Percentiles rank a stretch among this genome's conserved stretches.
Conservation (phyloP, 1,284 basidiomycete genomes). For the Austroboletus sp. region DNA sequence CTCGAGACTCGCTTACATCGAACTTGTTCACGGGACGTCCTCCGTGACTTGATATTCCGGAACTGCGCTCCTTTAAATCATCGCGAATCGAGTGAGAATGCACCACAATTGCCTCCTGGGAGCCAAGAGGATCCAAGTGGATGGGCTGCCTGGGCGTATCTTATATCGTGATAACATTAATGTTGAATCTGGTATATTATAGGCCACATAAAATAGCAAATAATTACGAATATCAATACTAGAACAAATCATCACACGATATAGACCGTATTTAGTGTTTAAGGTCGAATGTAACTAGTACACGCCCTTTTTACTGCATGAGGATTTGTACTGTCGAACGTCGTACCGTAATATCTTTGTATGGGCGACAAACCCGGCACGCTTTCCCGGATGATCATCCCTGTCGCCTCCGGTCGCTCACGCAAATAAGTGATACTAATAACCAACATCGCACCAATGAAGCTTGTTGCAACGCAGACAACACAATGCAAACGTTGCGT, state of each 20-base stretch:
- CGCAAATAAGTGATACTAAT: no score
- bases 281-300: constrained; percentile 63
- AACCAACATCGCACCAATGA: constrained; percentile 38
- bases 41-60: constrained; percentile 25
- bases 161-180: constrained; percentile 11
- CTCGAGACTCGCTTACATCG: constrained; percentile 21
- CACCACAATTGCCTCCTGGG: neutral
- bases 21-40: constrained; percentile 9
- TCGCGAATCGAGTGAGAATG: constrained; percentile 4
- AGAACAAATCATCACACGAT: no score
- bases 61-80: constrained; percentile 6
- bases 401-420: constrained; percentile 20
- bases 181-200: neutral
- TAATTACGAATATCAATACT: no score
- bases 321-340: constrained; percentile 57
- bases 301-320: constrained; percentile 43
- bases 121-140: constrained; percentile 5
- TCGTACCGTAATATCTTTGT: constrained; percentile 70
- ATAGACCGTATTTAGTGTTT: no score
- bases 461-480: constrained; percentile 67
- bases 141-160: constrained; percentile 15
- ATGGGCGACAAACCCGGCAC: constrained; percentile 80
- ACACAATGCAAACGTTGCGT: no score
- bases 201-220: neutral
- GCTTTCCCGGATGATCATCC: constrained; percentile 74